phyloP scores from a whole-genome alignment of 352 stramenopile species.

The Aphanomyces euteiches region DNA sequence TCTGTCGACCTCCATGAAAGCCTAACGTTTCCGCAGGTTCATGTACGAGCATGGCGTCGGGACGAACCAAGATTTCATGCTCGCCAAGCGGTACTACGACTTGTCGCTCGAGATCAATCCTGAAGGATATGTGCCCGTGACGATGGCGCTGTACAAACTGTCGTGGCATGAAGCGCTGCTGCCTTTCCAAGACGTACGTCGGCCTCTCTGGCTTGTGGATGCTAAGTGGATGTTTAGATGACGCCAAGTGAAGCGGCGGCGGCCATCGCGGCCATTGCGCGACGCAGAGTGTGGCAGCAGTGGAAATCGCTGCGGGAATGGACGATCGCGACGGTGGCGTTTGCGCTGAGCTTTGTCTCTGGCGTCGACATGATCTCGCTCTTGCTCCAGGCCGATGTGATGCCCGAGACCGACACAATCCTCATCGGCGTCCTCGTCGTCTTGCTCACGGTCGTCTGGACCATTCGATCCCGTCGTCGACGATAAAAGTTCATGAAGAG shows the following conservation, averaged over 20 bases:
- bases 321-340: neutral
- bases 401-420: constrained; percentile 23
- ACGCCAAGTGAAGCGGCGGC: neutral
- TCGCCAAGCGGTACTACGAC: constrained; percentile 92
- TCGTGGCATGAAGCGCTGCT: constrained; percentile 49
- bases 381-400: constrained; percentile 18
- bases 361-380: constrained; percentile 19
- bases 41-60: constrained; percentile 86
- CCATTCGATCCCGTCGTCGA: constrained; percentile 7
- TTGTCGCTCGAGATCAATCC: constrained; percentile 59
- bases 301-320: neutral
- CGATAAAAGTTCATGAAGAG: too few relatives aligned
- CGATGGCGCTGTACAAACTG: constrained; percentile 80
- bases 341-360: constrained; percentile 22
- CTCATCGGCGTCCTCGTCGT: neutral
- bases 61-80: constrained; percentile 80
- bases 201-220: neutral
- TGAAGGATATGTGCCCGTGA: constrained; percentile 75
- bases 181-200: constrained; percentile 33
- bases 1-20: constrained; percentile 20
- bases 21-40: constrained; percentile 41
- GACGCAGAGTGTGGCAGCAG: constrained; percentile 6
- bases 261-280: neutral
- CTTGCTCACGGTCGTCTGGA: constrained; percentile 2
- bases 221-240: constrained; percentile 6